These are phyloP conservation scores for Guyanaporus albipodus DNA, from an alignment of 768 basidiomycete genomes.

Conservation along the genomic window DNA sequence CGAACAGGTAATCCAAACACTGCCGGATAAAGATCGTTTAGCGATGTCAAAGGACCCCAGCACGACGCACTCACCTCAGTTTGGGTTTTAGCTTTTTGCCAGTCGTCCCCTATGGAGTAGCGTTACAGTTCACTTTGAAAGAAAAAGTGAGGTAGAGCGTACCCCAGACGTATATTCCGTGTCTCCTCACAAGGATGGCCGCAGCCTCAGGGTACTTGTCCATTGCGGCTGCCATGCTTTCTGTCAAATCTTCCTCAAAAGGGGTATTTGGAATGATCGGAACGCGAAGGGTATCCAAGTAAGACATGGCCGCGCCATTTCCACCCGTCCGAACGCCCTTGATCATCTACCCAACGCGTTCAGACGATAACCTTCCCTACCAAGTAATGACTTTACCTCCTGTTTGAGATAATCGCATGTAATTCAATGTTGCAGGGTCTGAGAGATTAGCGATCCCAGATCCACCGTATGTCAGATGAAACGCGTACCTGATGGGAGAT, in stretches of 20 bases:
- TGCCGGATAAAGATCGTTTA: constrained; percentile 22
- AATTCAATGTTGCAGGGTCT: background rate
- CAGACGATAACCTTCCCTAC: background rate
- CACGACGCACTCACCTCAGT: constrained; percentile 52
- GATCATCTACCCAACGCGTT: constrained; percentile 64
- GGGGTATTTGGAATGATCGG: constrained; percentile 93
- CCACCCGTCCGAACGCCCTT: constrained; percentile 81
- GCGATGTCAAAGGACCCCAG: background rate
- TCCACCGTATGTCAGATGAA: background rate
- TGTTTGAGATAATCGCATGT: constrained; percentile 12
- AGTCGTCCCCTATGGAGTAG: constrained; percentile 49
- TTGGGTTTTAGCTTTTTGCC: constrained; percentile 89
- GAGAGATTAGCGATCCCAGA: constrained; percentile 2
- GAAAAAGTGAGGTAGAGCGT: constrained; percentile 10
- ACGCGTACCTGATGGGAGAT: constrained; percentile 73
- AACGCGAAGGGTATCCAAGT: constrained; percentile 79
- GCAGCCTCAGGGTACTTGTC: constrained; percentile 71
- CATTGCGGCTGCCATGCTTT: constrained; percentile 88
- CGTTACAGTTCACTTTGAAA: constrained; percentile 2
- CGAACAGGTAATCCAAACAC: constrained; percentile 91
- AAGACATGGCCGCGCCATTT: constrained; percentile 70
- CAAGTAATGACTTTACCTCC: constrained; percentile 35
- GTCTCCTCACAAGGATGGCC: constrained; percentile 71
- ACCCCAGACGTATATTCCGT: constrained; percentile 89
- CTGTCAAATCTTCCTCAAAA: constrained; percentile 83